These are phyloP conservation scores for Fistulifera solaris DNA, from an alignment of 108 stramenopile genomes.

Conservation along the genomic window DNA sequence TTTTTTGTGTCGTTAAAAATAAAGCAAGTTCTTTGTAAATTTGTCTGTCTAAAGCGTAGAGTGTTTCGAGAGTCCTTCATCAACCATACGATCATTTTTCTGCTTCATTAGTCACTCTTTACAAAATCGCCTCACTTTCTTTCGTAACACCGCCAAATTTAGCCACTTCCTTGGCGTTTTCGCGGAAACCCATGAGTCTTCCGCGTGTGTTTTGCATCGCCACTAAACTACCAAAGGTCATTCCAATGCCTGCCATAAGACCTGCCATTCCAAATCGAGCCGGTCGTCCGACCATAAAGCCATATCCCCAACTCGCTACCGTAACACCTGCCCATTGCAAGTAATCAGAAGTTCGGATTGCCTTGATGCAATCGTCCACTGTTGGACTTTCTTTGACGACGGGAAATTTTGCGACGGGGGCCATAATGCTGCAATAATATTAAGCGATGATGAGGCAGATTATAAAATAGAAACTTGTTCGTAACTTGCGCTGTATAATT, in stretches of 20 bases:
- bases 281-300: constrained; percentile 74
- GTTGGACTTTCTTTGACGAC: constrained; percentile 63
- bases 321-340: constrained; percentile 33
- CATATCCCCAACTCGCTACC: constrained; percentile 62
- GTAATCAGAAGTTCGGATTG: constrained; percentile 52
- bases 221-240: constrained; percentile 63
- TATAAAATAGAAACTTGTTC: too few species aligned
- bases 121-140: too few species aligned
- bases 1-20: too few species aligned
- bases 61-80: too few species aligned
- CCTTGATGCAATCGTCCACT: constrained; percentile 72
- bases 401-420: constrained; percentile 37
- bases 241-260: constrained; percentile 63
- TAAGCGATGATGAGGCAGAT: neutral
- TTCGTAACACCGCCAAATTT: neutral
- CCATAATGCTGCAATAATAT: neutral
- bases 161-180: constrained; percentile 62
- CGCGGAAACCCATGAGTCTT: constrained; percentile 61
- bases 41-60: too few species aligned
- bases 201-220: constrained; percentile 59
- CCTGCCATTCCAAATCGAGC: constrained; percentile 59
- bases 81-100: too few species aligned
- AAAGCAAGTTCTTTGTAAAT: too few species aligned
- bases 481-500: too few species aligned
- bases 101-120: too few species aligned